Base-by-base conservation (phyloP, 139 green algal species). In the Gonium pectorale region DNA sequence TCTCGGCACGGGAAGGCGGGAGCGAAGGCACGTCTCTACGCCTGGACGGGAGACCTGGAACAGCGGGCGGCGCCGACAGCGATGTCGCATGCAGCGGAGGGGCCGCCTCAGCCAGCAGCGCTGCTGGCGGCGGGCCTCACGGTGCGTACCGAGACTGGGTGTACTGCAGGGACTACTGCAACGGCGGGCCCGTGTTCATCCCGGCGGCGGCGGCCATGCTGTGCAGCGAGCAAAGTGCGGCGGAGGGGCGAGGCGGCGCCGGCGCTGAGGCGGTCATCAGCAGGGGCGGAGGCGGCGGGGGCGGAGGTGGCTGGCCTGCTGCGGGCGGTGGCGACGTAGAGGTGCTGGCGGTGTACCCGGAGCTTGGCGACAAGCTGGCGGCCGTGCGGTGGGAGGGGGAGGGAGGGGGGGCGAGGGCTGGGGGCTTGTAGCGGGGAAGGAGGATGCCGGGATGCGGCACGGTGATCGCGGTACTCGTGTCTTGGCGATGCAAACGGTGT, bases 131-230 rank as follows among this genome's bases (percentile, higher is more conserved):
- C n/a, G n/a, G n/a, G n/a, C n/a, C n/a, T n/a, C n/a, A n/a, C n/a
- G n/a, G 19, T 3, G 68, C 26, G 41, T 51, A 43, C 29, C 41
- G 49, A 19, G 59, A 41, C 0, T 94, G 89, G 90, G 38, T 66
- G 26, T 44, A 40, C 31, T 89, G 71, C 24, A 9, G 40, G 0
- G 94, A 96, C 87, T 96, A 96, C 79, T 87, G 83, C 73, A 96
- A 96, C 80, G 94, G 94, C 19, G 94, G 94, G 1, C 93, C 94
- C 0, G 67, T 85, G 2, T 96, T 95, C 37, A 3, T 59, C 29
- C 69, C 8, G 69, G 19, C 15, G 56, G 56, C 24, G 56, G 19
- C 22, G n/a, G 56, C 6, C 27, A 6, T 64, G 22, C 56, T 15
- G 17, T 6, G 9, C 33, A 33, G 21, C 17, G 15, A 71, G 33